Evolutionary conservation across 2,329 filamentous ascomycete genomes (phyloP).

Genomic region (Neofusicoccum sp.): DNA sequence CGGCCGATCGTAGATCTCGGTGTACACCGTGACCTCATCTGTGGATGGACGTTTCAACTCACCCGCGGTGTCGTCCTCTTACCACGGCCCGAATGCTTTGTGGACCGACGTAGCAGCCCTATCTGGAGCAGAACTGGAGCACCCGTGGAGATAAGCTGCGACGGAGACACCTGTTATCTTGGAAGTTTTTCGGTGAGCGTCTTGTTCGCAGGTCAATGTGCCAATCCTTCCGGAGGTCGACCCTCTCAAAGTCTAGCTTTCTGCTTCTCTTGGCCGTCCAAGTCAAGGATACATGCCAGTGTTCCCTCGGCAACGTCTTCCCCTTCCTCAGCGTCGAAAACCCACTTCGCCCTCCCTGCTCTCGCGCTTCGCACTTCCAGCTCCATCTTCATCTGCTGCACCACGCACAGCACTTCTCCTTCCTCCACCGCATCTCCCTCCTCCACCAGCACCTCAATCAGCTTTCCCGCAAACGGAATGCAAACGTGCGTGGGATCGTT

Average conservation of each 20-base stretch:
- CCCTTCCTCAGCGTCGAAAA: conserved; percentile 53
- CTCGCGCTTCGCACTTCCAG: conserved; percentile 57
- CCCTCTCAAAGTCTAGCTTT: background rate
- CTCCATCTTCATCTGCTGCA: conserved; percentile 70
- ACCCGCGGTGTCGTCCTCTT: too few species aligned
- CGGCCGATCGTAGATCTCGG: too few species aligned
- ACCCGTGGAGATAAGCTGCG: too few species aligned
- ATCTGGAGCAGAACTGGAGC: too few species aligned
- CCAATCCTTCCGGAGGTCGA: too few species aligned
- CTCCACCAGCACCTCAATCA: conserved; percentile 59
- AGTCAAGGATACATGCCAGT: conserved; percentile 51
- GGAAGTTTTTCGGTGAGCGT: too few species aligned
- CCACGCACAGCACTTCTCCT: conserved; percentile 57
- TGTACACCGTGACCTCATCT: too few species aligned
- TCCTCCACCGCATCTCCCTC: conserved; percentile 53
- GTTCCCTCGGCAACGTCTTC: conserved; percentile 58
- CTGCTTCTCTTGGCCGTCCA: conserved; percentile 17
- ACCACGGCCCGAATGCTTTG: too few species aligned
- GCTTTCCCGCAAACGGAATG: conserved; percentile 57
- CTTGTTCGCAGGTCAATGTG: too few species aligned
- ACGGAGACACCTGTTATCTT: too few species aligned
- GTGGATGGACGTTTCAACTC: too few species aligned
- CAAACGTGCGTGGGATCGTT: conserved; percentile 53
- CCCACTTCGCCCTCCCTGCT: conserved; percentile 51
- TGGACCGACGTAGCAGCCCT: too few species aligned